Conservation (phyloP, 495 filamentous ascomycete species). For the Trichoderma gamsii region DNA sequence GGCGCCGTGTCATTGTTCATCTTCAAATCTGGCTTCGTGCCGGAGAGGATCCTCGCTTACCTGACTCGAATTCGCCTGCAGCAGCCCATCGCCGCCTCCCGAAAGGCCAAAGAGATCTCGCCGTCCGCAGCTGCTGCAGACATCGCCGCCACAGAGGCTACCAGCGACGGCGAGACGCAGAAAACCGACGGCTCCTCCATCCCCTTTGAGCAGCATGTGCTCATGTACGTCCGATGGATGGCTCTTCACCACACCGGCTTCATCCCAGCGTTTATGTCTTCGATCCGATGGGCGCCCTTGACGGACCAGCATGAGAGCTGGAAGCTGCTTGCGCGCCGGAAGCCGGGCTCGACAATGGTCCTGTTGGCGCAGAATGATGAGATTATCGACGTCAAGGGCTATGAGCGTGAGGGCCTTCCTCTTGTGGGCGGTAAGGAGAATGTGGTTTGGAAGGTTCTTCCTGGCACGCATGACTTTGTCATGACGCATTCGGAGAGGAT, state of each 20-base stretch:
- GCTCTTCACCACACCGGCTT: constrained; percentile 48
- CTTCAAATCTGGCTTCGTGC: constrained; percentile 50
- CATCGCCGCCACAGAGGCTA: constrained; percentile 25
- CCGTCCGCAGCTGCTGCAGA: constrained; percentile 23
- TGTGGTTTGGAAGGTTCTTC: constrained; percentile 37
- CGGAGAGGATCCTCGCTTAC: constrained; percentile 31
- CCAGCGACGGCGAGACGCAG: constrained; percentile 16
- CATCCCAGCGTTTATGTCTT: constrained; percentile 44
- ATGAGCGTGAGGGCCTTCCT: constrained; percentile 32
- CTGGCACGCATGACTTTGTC: constrained; percentile 48
- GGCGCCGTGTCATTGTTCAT: constrained; percentile 53
- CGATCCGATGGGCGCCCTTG: constrained; percentile 45
- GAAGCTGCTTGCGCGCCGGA: constrained; percentile 33
- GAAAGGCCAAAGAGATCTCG: constrained; percentile 18
- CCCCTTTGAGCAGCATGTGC: constrained; percentile 28
- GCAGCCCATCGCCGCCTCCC: constrained; percentile 31
- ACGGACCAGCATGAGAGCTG: constrained; percentile 45
- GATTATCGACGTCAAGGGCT: constrained; percentile 39
- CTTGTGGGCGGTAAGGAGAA: constrained; percentile 33
- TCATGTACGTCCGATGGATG: constrained; percentile 46
- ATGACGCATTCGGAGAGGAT: constrained; percentile 36
- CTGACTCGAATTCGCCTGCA: constrained; percentile 34
- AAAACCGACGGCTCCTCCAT: constrained; percentile 17
- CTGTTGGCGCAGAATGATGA: constrained; percentile 44
- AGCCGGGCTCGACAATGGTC: constrained; percentile 41